Evolutionary conservation across 1,139 yeast genomes (phyloP), one percentile per base, ranked within the genome.

Genomic region (Candida pseudoviswanathii): DNA sequence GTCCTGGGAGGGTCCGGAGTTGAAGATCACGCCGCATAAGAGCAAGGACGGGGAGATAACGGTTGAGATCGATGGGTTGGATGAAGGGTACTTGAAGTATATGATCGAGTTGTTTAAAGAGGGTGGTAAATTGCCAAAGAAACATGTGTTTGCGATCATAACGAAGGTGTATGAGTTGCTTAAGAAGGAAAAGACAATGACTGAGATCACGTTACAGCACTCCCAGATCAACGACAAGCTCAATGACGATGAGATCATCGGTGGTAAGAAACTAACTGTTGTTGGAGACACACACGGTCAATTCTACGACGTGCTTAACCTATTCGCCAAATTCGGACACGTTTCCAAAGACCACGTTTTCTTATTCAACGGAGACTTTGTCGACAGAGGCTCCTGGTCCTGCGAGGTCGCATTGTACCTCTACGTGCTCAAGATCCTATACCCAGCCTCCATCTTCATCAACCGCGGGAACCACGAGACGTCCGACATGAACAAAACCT

Each of bases 201-300:
- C 86, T 29, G 98, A 94, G 61, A 65, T 91, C 26, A 70, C 75
- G 5, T 71, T 85, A 41, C 73, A 76, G 2, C 73, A 68, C 50
- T 53, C 67, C 1, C 53, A 65, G 45, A 31, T 65, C 16, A 46
- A 51, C 16, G 10, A 40, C n/a, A 37, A n/a, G 5, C 21, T 47
- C n/a, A 44, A 54, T 1, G 49, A 52, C 0, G 67, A 62, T 43
- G 60, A 54, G 33, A 57, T 69, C 6, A 25, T 65, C 4, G 58
- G 59, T 22, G 78, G 73, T 24, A 64, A 65, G 54, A 74, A 67
- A 51, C 74, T 95, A 43, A 90, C 98, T 0, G 88, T 94, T 8
- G 95, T 96, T 57, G 99, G 99, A 56, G 99, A 94, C 65, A 94
- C 98, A 0, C 99, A 94, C 64, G 99, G 99, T 36, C 99, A 94